Evolutionary conservation across 345 rosid species (phyloP).

Genomic region (Lagerstroemia speciosa): DNA sequence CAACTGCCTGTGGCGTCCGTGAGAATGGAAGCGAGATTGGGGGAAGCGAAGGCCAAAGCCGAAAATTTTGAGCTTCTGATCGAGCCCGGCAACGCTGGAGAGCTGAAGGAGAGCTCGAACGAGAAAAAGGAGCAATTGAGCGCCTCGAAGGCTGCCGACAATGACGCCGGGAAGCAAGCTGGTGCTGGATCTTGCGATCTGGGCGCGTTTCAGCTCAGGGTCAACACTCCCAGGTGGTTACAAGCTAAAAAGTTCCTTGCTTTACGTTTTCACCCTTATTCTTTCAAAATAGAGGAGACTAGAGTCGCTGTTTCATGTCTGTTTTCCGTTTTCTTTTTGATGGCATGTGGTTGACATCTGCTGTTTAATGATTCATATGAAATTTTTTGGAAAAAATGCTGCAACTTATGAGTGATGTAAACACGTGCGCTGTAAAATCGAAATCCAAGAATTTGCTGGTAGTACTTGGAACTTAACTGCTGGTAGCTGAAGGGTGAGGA

Average conservation of each 20-base stretch:
- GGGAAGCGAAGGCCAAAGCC: conserved; percentile 1
- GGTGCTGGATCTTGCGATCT: conserved; percentile 26
- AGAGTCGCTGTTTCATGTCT: neutral
- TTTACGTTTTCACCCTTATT: neutral
- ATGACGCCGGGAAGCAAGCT: conserved; percentile 8
- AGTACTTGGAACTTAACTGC: no score
- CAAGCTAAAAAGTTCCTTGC: neutral
- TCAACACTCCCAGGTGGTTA: conserved; percentile 9
- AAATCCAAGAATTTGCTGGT: no score
- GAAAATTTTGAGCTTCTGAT: neutral
- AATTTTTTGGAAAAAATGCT: neutral
- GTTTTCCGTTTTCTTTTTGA: neutral
- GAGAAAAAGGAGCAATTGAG: conserved; percentile 18
- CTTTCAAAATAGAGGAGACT: no score
- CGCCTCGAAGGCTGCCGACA: no score
- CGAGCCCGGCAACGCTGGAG: neutral
- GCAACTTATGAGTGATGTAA: neutral
- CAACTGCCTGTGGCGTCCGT: neutral
- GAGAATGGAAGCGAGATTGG: conserved; percentile 8
- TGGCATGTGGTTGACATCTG: neutral
- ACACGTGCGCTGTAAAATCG: no score
- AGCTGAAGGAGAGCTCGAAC: conserved; percentile 9
- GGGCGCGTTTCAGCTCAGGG: conserved; percentile 16
- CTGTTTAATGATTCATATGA: no score
- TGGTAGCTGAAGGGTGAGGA: no score